phyloP scores from a whole-genome alignment of 2,329 filamentous ascomycete species.

The Penicillium sp. region DNA sequence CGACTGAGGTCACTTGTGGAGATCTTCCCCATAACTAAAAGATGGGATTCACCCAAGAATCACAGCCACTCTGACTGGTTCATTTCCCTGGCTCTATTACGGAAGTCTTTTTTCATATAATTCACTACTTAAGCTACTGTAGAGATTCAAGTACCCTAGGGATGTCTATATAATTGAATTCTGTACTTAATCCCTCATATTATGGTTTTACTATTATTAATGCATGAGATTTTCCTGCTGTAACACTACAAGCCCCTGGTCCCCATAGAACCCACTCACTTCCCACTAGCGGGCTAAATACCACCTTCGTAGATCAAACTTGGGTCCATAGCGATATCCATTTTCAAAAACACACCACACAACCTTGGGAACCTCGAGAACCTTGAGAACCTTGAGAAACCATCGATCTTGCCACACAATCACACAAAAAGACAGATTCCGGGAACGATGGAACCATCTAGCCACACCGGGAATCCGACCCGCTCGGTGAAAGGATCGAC shows the following conservation, averaged over 20 bases:
- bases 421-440: neutral
- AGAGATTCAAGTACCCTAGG: too few species aligned
- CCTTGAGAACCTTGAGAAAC: neutral
- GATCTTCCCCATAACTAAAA: neutral
- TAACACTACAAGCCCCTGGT: neutral
- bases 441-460: neutral
- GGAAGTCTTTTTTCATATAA: too few species aligned
- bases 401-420: neutral
- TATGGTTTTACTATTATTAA: too few species aligned
- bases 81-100: neutral
- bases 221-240: neutral
- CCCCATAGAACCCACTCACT: neutral
- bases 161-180: too few species aligned
- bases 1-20: slow-evolving; percentile 9
- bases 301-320: neutral
- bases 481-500: slow-evolving; percentile 12
- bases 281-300: neutral
- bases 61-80: slow-evolving; percentile 7
- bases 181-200: neutral
- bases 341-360: neutral
- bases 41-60: neutral
- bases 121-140: too few species aligned
- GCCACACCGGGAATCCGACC: slow-evolving; percentile 4
- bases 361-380: too few species aligned
- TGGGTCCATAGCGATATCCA: neutral